Conservation (phyloP, 257 asterid species). For the Coffea canephora region DNA sequence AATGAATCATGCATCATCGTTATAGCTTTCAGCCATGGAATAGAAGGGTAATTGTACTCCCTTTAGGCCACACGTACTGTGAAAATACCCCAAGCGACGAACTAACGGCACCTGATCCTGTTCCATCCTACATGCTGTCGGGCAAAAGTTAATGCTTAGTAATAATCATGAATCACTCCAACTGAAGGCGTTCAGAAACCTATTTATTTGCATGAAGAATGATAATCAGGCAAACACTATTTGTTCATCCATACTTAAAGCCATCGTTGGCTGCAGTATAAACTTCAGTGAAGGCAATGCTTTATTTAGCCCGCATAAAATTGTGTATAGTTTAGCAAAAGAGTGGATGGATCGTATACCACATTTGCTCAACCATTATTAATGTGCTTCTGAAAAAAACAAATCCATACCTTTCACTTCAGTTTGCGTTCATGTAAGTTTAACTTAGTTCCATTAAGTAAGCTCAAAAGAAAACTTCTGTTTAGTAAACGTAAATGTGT, state of each 20-base stretch:
- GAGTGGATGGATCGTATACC: background rate
- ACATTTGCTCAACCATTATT: background rate
- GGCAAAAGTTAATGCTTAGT: background rate
- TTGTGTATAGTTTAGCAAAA: background rate
- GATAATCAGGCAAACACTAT: background rate
- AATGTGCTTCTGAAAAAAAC: background rate
- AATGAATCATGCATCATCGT: background rate
- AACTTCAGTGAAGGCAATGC: background rate
- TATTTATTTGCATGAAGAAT: background rate
- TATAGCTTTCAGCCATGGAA: background rate
- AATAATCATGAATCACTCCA: background rate
- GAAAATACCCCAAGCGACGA: background rate
- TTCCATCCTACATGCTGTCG: background rate
- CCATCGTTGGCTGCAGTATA: background rate
- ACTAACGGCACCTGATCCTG: background rate
- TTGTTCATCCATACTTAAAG: background rate
- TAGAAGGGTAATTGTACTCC: background rate
- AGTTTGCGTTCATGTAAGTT: background rate
- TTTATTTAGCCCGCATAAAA: background rate
- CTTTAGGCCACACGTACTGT: background rate
- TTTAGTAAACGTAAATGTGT: background rate
- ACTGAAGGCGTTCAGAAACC: background rate
- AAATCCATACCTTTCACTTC: background rate
- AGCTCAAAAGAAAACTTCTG: background rate
- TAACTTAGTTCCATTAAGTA: background rate